A percentile compares a stretch with the other conserved stretches of the same genome.
Evolutionary conservation across 1,284 basidiomycete species (phyloP).

Genomic region (Lignosus rhinocerotis): DNA sequence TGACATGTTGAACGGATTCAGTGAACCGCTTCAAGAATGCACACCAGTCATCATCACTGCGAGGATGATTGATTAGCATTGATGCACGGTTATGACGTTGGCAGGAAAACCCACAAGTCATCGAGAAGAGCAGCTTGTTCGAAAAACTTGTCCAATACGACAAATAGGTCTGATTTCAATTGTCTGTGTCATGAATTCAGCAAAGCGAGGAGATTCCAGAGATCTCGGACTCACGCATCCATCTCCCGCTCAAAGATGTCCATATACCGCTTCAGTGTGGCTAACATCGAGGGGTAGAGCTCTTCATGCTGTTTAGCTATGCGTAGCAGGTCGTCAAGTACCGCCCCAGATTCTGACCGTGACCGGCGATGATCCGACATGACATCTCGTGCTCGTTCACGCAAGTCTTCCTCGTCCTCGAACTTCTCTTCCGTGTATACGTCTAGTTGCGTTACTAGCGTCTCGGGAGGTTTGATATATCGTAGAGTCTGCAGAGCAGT

Average conservation of each 20-base stretch:
- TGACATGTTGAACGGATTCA: slow-evolving; percentile 64
- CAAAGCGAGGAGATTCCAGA: neutral
- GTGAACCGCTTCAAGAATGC: slow-evolving; percentile 63
- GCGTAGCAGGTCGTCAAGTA: slow-evolving; percentile 57
- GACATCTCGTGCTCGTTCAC: slow-evolving; percentile 56
- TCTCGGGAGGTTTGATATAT: slow-evolving; percentile 77
- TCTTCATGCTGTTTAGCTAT: slow-evolving; percentile 58
- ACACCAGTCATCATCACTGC: slow-evolving; percentile 66
- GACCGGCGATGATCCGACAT: slow-evolving; percentile 40
- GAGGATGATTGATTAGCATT: slow-evolving; percentile 2
- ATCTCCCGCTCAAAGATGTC: slow-evolving; percentile 60
- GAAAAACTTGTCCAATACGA: slow-evolving; percentile 68
- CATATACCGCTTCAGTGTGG: slow-evolving; percentile 55
- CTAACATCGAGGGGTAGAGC: slow-evolving; percentile 55
- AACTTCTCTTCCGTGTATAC: slow-evolving; percentile 87
- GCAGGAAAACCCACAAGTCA: slow-evolving; percentile 51
- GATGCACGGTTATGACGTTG: neutral
- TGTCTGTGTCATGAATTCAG: slow-evolving; percentile 41
- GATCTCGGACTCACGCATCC: slow-evolving; percentile 51
- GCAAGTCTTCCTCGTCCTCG: slow-evolving; percentile 85
- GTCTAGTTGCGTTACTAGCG: slow-evolving; percentile 72
- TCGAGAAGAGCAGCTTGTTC: slow-evolving; percentile 60
- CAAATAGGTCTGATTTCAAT: slow-evolving; percentile 62
- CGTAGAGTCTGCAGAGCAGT: slow-evolving; percentile 55
- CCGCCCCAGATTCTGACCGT: slow-evolving; percentile 49